Base-by-base conservation (phyloP, 225 moss, liverwort and hornwort species). In the Bryum argenteum region DNA sequence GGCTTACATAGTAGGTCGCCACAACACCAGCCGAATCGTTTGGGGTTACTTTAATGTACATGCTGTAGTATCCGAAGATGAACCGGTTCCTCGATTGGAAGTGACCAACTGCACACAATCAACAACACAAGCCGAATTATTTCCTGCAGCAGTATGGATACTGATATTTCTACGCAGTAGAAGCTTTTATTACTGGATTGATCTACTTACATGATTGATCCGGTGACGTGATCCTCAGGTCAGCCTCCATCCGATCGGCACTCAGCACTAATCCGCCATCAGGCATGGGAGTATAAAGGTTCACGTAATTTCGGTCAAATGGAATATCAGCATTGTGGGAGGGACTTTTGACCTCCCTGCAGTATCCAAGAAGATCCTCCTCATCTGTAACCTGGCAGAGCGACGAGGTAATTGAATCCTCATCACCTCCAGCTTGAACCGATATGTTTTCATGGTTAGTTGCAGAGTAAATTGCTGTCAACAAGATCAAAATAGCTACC, bases 21-120 rank as follows among this genome's bases (percentile, higher is more conserved):
- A 81, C 2, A 11, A 81, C 78, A 10, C 87, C 84, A 38, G 84
- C 87, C 62, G 84, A 79, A 18, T 84, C 73, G 6, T 63, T 78
- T 1, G 78, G 78, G 12, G 81, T 28, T 53, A 81, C 8, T 68
- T 76, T 87, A 28, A 87, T 1, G 54, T 70, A 23, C 45, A 87
- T 87, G 78, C 80, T 87, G 78, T 76, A 80, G 19, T 87, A 84
- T 1, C 87, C 84, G 48, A 68, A 84, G 44, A 87, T 58, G 63
- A 70, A 87, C 63, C 78, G 80, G 33, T 86, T 38, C 80, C 75
- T 80, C 1, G 82, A 85, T 59, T 54, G 66, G 55, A 85, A 85
- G 67, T 85, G 79, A 42, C 71, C 82, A 45, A 79, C 85, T 85
- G 79, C 74, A 64, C 64, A 40, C 61, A 55, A 45, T 44, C 38